These are phyloP conservation scores for Plectosphaerella plurivora DNA, from an alignment of 2,329 filamentous ascomycete species.

Conservation along the genomic window DNA sequence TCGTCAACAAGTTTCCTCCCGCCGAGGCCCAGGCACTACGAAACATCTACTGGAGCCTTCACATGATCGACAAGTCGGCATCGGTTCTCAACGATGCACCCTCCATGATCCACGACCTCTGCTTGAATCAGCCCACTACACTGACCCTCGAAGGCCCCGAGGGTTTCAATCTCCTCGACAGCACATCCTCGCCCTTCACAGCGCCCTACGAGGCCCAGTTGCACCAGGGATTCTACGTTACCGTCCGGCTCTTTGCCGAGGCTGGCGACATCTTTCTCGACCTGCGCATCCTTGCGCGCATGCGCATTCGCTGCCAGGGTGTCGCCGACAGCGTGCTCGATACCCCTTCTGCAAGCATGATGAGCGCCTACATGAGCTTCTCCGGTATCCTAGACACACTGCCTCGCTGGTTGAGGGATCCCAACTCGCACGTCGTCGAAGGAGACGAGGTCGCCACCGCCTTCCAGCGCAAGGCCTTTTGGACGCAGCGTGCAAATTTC, in stretches of 20 bases:
- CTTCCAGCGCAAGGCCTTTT: slow-evolving; percentile 11
- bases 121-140: slow-evolving; percentile 34
- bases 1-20: slow-evolving; percentile 19
- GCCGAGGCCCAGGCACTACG: slow-evolving; percentile 32
- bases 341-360: slow-evolving; percentile 12
- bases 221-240: slow-evolving; percentile 1
- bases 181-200: background rate
- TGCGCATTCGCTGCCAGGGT: background rate
- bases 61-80: slow-evolving; percentile 34
- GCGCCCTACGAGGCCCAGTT: slow-evolving; percentile 1
- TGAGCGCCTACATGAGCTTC: slow-evolving; percentile 16
- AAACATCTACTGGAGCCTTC: slow-evolving; percentile 32
- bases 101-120: slow-evolving; percentile 38
- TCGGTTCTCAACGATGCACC: slow-evolving; percentile 34
- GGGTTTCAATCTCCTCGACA: background rate
- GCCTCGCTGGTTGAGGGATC: slow-evolving; percentile 5
- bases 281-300: slow-evolving; percentile 1
- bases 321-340: background rate
- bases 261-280: slow-evolving; percentile 8
- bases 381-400: slow-evolving; percentile 12
- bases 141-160: slow-evolving; percentile 11
- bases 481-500: slow-evolving; percentile 35
- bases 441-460: fast-evolving
- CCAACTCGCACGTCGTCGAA: background rate
- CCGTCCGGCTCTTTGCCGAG: slow-evolving; percentile 12